Conservation (phyloP, 345 rosid species). For the Alliaria petiolata region DNA sequence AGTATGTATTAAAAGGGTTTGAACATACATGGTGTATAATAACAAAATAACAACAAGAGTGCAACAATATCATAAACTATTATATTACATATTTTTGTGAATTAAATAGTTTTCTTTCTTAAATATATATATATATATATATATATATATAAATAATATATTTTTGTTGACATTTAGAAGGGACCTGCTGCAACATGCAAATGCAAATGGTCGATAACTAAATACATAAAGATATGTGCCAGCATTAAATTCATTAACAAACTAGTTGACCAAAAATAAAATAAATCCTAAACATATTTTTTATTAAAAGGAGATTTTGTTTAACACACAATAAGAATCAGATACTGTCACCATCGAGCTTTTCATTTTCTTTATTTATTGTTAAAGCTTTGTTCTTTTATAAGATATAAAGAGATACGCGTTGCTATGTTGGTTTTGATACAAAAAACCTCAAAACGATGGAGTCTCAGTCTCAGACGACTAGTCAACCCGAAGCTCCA, state of each 20-base stretch:
- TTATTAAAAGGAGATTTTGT: background rate
- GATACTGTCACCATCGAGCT: background rate
- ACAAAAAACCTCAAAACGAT: conserved; percentile 11
- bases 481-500: conserved; percentile 4
- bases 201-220: background rate
- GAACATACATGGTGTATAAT: no score
- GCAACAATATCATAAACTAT: no score
- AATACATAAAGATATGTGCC: background rate
- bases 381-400: background rate
- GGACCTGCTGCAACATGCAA: background rate
- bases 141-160: no score
- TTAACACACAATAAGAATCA: conserved; percentile 10
- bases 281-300: background rate
- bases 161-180: background rate
- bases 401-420: no score
- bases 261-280: background rate
- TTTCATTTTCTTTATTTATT: background rate
- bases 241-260: background rate
- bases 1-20: no score
- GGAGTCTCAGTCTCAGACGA: conserved; percentile 33
- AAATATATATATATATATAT: no score
- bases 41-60: no score
- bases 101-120: no score
- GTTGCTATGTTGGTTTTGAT: no score
- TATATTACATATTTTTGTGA: no score